Evolutionary conservation across 768 basidiomycete species (phyloP), one percentile per base, ranked within the genome.

Genomic region (Candolleomyces aberdarensis): DNA sequence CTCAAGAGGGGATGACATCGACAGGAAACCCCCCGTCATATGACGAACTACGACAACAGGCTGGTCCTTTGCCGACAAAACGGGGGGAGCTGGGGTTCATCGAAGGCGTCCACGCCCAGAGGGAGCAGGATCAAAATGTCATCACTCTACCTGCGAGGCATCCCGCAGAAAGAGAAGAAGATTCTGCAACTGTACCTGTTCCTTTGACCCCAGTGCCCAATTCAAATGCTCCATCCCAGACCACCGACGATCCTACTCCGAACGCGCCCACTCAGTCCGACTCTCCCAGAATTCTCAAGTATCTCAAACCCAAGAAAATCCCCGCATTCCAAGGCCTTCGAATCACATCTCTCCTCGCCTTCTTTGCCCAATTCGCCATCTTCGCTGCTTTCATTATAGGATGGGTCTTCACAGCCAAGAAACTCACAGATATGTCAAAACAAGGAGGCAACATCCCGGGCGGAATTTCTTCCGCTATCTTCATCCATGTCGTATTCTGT

Each of bases 31-130:
- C 52, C 3, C 55, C 49, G 14, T 50, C 26, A 26, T 62, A 60
- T 46, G 69, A 70, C 59, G 74, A 75, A 67, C 57, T 65, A 63
- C 75, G 76, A 65, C 75, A 73, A 58, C 77, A 88, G 76, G 85
- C 86, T 66, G 85, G 77, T 47, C 86, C 87, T 58, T 73, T 88
- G 67, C 88, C 87, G 56, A 70, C 68, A 48, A 89, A 88, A 70
- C 77, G 80, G 19, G 88, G 87, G 29, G 87, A 89, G 67, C 84
- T 90, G 56, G 87, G 87, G 20, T 90, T 76, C 67, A 62, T 75
- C 31, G 85, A 85, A 57, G 76, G 72, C 11, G 56, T 75, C 19
- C 76, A 76, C 58, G 70, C 64, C 39, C 63, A 65, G 60, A 61
- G 62, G 55, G 65, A 61, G 56, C 57, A 20, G 82, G 81, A 43